These are phyloP conservation scores for Amanita thiersii DNA, from an alignment of 768 basidiomycete species.

Conservation along the genomic window DNA sequence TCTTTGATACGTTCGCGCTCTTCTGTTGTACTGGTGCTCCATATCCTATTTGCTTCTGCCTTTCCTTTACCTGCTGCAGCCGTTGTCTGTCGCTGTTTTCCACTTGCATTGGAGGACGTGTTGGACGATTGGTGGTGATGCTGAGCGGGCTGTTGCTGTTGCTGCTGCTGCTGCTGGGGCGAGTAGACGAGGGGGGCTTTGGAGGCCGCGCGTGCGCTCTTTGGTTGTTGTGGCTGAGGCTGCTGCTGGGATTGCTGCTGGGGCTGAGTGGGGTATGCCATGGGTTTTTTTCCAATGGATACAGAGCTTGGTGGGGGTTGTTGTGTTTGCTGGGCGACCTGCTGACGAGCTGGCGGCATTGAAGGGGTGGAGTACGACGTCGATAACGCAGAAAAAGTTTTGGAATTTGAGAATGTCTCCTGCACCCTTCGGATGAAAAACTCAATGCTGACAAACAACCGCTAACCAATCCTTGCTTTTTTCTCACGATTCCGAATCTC, in stretches of 20 bases:
- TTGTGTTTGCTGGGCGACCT: constrained; percentile 24
- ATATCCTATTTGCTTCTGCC: constrained; percentile 67
- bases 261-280: constrained; percentile 59
- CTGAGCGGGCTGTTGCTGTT: constrained; percentile 14
- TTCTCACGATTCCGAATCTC: background rate
- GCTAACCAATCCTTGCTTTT: background rate
- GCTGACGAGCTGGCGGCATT: constrained; percentile 24
- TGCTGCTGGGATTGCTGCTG: constrained; percentile 24
- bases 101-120: constrained; percentile 34
- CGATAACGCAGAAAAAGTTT: background rate
- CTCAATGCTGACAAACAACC: constrained; percentile 4
- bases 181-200: constrained; percentile 37
- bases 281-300: constrained; percentile 89
- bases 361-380: constrained; percentile 1
- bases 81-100: constrained; percentile 25
- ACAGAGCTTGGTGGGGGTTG: constrained; percentile 61
- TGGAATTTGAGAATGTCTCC: background rate
- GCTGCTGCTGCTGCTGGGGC: constrained; percentile 28
- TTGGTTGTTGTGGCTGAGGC: constrained; percentile 28
- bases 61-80: constrained; percentile 21
- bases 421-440: background rate
- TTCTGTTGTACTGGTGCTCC: constrained; percentile 87
- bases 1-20: constrained; percentile 97
- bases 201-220: constrained; percentile 38
- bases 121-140: constrained; percentile 36